A percentile compares a stretch with the other conserved stretches of the same genome.
Evolutionary conservation across 2,329 filamentous ascomycete genomes (phyloP).

Genomic region (Calonectria multiphialidica): DNA sequence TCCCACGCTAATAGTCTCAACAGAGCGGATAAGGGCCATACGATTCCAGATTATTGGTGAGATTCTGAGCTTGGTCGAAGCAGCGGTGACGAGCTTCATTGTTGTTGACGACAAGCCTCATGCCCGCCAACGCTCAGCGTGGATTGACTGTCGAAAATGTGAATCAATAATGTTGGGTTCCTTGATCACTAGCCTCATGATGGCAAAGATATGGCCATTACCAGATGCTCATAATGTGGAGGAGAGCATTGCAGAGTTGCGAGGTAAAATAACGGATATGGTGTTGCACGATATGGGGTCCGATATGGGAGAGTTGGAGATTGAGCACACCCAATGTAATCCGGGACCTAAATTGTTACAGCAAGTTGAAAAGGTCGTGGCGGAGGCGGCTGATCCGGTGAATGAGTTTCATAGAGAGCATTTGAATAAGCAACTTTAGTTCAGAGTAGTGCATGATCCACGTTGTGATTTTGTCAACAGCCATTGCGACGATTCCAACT

Average conservation of each 20-base stretch:
- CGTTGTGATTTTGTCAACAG: background rate
- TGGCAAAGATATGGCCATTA: constrained; percentile 47
- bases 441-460: background rate
- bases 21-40: constrained; percentile 34
- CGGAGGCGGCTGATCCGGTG: constrained; percentile 20
- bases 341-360: constrained; percentile 32
- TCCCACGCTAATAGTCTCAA: background rate
- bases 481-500: too few relatives aligned
- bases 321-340: constrained; percentile 36
- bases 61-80: constrained; percentile 38
- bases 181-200: constrained; percentile 46
- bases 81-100: constrained; percentile 38
- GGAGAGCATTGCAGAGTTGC: constrained; percentile 36
- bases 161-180: constrained; percentile 51
- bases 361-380: constrained; percentile 32
- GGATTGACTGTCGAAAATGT: constrained; percentile 47
- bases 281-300: constrained; percentile 43
- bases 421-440: background rate
- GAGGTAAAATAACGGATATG: constrained; percentile 35
- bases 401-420: constrained; percentile 7
- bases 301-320: constrained; percentile 9
- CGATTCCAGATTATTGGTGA: constrained; percentile 38
- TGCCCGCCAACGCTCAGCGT: constrained; percentile 35
- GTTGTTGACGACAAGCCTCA: constrained; percentile 41
- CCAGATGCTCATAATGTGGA: constrained; percentile 38